Percentiles rank a stretch among this genome's conserved stretches.
These are phyloP conservation scores for Thyridium curvatum DNA, from an alignment of 2,329 filamentous ascomycete species.

Conservation along the genomic window DNA sequence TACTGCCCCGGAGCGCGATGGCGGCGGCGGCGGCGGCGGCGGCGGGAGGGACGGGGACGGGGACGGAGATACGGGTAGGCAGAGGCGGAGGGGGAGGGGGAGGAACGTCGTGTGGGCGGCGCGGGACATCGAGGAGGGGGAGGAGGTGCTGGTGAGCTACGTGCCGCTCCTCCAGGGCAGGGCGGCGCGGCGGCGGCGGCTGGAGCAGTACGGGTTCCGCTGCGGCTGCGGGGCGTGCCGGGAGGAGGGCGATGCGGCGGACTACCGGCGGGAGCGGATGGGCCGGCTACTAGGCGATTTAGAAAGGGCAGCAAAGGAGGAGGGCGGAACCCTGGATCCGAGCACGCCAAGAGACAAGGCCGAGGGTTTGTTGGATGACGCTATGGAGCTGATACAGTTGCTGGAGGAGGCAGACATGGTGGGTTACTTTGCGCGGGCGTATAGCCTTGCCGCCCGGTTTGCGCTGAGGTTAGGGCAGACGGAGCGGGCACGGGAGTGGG, in stretches of 20 bases:
- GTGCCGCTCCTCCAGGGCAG: conserved; percentile 23
- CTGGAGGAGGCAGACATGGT: no score
- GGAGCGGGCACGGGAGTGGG: no score
- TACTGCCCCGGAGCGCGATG: no score
- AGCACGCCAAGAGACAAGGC: no score
- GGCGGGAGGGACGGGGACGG: no score
- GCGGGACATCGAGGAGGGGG: conserved; percentile 21
- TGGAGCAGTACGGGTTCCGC: conserved; percentile 19
- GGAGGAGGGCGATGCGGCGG: conserved; percentile 1
- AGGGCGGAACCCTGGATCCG: no score
- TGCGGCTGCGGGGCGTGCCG: conserved; percentile 8
- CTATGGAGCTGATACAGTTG: no score
- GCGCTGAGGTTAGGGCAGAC: no score
- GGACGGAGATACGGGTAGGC: no score
- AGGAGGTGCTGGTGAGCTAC: conserved; percentile 29
- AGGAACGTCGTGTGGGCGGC: conserved; percentile 18
- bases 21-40: conserved; percentile 18
- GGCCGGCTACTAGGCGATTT: conserved; percentile 4
- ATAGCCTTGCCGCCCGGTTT: no score
- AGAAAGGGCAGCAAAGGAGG: background rate
- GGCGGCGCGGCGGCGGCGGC: conserved; percentile 18
- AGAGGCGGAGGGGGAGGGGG: conserved; percentile 24
- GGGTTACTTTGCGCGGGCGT: no score
- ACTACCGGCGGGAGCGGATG: conserved; percentile 6
- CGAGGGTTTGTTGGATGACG: no score